phyloP scores from a whole-genome alignment of 1,284 basidiomycete genomes.

The Termitomyces sp. region DNA sequence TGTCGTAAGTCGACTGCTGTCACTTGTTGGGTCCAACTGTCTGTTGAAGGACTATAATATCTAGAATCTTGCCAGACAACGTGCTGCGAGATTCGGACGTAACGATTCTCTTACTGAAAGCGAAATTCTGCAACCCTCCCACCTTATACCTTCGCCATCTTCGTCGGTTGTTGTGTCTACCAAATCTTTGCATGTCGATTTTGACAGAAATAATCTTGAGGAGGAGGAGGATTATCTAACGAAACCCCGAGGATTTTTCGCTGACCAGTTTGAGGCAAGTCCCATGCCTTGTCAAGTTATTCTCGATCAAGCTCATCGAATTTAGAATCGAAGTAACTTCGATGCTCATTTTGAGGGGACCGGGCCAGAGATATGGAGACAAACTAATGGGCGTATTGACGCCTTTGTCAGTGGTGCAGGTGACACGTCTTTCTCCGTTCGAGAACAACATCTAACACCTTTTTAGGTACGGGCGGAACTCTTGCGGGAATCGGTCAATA shows the following conservation, averaged over 20 bases:
- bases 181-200: constrained; percentile 40
- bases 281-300: neutral
- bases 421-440: constrained; percentile 16
- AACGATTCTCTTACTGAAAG: constrained; percentile 29
- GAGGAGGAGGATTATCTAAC: constrained; percentile 39
- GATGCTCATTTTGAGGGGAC: constrained; percentile 88
- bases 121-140: constrained; percentile 20
- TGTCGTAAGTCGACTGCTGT: constrained; percentile 39
- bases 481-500: constrained; percentile 83
- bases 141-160: constrained; percentile 31
- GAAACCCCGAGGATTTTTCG: constrained; percentile 77
- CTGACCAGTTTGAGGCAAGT: constrained; percentile 88
- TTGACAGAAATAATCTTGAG: constrained; percentile 29
- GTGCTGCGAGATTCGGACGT: constrained; percentile 70
- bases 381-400: constrained; percentile 78
- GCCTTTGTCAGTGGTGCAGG: constrained; percentile 96
- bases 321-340: constrained; percentile 86
- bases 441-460: neutral
- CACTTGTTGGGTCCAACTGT: neutral
- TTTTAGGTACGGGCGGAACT: constrained; percentile 86
- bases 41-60: constrained; percentile 24
- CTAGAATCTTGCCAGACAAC: constrained; percentile 78
- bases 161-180: constrained; percentile 55
- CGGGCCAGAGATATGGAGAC: constrained; percentile 93
- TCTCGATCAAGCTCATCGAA: neutral